These are phyloP conservation scores for Pleurotus eryngii DNA, from an alignment of 768 basidiomycete species.

Conservation along the genomic window DNA sequence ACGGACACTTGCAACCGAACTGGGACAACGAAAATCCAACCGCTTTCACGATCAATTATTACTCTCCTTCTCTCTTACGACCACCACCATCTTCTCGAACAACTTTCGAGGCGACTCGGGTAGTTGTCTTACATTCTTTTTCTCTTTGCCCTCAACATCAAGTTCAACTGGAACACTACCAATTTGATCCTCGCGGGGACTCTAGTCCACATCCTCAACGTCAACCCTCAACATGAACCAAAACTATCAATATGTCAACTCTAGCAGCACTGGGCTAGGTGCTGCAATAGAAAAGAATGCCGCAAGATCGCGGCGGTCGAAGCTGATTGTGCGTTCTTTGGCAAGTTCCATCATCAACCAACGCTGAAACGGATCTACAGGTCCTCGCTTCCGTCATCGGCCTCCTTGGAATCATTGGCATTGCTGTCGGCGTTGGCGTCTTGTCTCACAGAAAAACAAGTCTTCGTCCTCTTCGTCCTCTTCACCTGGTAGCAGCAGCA, in stretches of 20 bases:
- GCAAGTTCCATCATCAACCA: neutral
- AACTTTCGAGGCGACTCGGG: slow-evolving; percentile 1
- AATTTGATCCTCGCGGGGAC: neutral
- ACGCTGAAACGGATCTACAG: slow-evolving; percentile 28
- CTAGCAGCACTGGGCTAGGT: slow-evolving; percentile 15
- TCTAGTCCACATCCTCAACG: too few relatives aligned
- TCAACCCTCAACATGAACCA: neutral
- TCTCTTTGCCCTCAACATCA: neutral
- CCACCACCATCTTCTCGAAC: slow-evolving; percentile 1
- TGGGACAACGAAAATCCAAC: neutral
- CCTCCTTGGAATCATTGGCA: slow-evolving; percentile 49
- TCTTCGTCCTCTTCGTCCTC: slow-evolving; percentile 13
- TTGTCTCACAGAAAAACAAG: slow-evolving; percentile 52
- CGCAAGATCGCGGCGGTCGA: slow-evolving; percentile 38
- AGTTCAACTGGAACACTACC: neutral
- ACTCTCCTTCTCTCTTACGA: slow-evolving; percentile 3
- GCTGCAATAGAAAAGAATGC: slow-evolving; percentile 28
- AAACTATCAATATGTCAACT: slow-evolving; percentile 8
- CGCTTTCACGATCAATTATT: slow-evolving; percentile 2
- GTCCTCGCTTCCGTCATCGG: slow-evolving; percentile 47
- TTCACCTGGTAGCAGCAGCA: slow-evolving; percentile 8
- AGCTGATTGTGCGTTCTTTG: slow-evolving; percentile 48
- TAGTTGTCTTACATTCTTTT: slow-evolving; percentile 1
- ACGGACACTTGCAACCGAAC: neutral
- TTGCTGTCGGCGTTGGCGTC: slow-evolving; percentile 64